These are phyloP conservation scores for Septoria petroselini DNA, from an alignment of 2,329 filamentous ascomycete genomes.

Conservation along the genomic window DNA sequence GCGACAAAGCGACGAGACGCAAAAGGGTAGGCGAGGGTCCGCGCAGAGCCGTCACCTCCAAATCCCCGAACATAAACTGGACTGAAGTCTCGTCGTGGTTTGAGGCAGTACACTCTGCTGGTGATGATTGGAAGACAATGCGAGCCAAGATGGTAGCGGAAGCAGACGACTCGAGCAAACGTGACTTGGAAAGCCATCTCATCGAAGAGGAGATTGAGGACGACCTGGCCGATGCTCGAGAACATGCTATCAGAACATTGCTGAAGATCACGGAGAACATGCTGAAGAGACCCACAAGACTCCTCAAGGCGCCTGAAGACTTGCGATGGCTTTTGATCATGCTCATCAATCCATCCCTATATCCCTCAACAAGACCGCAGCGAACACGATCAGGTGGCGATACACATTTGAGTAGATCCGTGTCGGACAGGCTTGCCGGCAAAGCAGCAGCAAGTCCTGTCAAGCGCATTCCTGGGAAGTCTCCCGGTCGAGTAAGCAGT, in stretches of 20 bases:
- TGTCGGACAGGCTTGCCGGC: constrained; percentile 22
- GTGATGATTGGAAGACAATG: constrained; percentile 61
- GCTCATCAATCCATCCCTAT: constrained; percentile 73
- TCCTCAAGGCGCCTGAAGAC: constrained; percentile 65
- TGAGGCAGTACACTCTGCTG: constrained; percentile 63
- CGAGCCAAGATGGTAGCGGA: constrained; percentile 45
- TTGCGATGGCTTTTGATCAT: constrained; percentile 75
- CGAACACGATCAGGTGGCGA: constrained; percentile 12
- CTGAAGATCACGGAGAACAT: constrained; percentile 76
- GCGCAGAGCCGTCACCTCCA: constrained; percentile 50
- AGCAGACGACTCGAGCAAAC: constrained; percentile 32
- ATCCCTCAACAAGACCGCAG: constrained; percentile 40
- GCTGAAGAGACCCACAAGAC: constrained; percentile 72
- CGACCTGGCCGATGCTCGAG: constrained; percentile 59
- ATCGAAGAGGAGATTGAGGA: constrained; percentile 48
- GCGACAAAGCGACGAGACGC: constrained; percentile 32
- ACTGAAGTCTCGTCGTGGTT: constrained; percentile 71
- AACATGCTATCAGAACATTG: constrained; percentile 65
- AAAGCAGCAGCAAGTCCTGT: constrained; percentile 21
- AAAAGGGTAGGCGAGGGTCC: constrained; percentile 33
- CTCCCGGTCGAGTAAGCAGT: constrained; percentile 49
- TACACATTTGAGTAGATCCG: constrained; percentile 13
- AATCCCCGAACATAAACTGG: constrained; percentile 74
- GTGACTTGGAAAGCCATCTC: constrained; percentile 49
- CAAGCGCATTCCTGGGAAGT: constrained; percentile 29